Conservation (phyloP, 202 grass and related monocot species). For the Brachypodium distachyon region DNA sequence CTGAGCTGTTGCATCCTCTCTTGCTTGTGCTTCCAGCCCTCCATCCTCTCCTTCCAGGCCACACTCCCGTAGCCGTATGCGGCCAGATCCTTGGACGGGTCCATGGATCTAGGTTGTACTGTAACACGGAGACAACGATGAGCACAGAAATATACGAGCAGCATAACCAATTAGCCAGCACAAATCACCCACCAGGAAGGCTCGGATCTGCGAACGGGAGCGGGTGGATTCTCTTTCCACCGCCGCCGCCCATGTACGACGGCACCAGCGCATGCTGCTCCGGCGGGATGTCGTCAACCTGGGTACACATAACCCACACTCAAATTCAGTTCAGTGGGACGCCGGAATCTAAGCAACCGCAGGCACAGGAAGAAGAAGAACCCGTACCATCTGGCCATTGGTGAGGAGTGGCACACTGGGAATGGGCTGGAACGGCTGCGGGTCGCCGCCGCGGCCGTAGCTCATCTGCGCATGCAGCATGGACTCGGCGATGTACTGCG, state of each 20-base stretch:
- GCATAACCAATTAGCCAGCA: background rate
- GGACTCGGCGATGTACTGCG: conserved; percentile 44
- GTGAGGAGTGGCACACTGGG: conserved; percentile 82
- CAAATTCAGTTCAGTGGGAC: background rate
- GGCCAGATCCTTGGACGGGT: conserved; percentile 85
- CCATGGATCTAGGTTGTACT: conserved; percentile 91
- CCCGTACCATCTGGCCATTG: conserved; percentile 71
- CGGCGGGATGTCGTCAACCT: conserved; percentile 82
- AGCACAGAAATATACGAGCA: background rate
- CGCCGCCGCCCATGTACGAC: conserved; percentile 54
- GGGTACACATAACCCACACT: no score
- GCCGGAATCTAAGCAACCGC: background rate
- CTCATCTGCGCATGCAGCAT: conserved; percentile 63
- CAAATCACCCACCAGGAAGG: conserved; percentile 47
- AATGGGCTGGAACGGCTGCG: conserved; percentile 15
- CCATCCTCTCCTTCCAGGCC: conserved; percentile 89
- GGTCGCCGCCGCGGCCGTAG: conserved; percentile 62
- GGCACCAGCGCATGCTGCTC: conserved; percentile 89
- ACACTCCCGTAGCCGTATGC: conserved; percentile 90
- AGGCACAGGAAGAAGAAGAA: background rate
- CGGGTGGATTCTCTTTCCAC: conserved; percentile 85
- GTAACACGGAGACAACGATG: background rate
- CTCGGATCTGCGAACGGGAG: conserved; percentile 64
- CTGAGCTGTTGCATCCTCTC: conserved; percentile 51
- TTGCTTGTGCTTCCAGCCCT: conserved; percentile 92